A percentile compares a stretch with the other conserved stretches of the same genome.
These are phyloP conservation scores for Botrytis deweyae DNA, from an alignment of 2,329 filamentous ascomycete species.

Conservation along the genomic window DNA sequence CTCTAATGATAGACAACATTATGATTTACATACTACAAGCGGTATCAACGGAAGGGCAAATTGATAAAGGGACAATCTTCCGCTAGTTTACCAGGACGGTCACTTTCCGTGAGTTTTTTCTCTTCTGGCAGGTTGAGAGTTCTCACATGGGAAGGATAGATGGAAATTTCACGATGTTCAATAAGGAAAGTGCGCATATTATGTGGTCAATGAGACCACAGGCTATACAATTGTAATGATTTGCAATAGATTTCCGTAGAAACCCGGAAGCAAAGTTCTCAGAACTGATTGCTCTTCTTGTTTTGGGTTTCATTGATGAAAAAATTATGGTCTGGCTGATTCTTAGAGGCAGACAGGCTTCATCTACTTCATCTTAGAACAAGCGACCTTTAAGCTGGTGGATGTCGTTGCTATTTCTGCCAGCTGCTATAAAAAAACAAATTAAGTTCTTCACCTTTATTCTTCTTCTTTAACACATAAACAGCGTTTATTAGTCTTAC, in stretches of 20 bases:
- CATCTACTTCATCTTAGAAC: not conserved
- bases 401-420: not conserved
- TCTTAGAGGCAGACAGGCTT: not conserved
- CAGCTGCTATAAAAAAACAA: not conserved
- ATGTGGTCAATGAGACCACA: not conserved
- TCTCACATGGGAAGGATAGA: not conserved
- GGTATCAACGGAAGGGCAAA: not conserved
- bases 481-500: not conserved
- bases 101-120: fast-evolving
- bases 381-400: not conserved
- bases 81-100: fast-evolving
- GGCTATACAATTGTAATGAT: not conserved
- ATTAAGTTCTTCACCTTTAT: not conserved
- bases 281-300: not conserved
- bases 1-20: not conserved
- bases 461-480: not conserved
- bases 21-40: not conserved
- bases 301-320: not conserved
- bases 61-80: not conserved
- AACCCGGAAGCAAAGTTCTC: not conserved
- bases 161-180: not conserved
- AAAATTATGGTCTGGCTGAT: not conserved
- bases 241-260: too few species aligned
- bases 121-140: not conserved
- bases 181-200: not conserved